Base-by-base conservation (phyloP, 2,329 filamentous ascomycete species). In the Ceratocystis smalleyi region DNA sequence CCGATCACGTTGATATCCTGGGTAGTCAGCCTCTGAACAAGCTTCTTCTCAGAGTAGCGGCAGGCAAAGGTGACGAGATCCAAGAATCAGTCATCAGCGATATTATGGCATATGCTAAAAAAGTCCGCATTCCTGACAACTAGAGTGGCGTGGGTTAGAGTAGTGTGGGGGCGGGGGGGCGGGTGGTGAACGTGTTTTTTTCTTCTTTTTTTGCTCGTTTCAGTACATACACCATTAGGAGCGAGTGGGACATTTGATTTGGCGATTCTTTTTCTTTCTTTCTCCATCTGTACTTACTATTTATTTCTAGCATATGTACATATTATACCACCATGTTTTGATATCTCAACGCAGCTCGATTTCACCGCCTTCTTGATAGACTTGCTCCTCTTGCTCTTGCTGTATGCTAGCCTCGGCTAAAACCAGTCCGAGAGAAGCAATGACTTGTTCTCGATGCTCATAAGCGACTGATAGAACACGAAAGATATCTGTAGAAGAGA, bases 1-100 rank as follows among this genome's bases (percentile, higher is more conserved):
- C 91, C 15, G 94, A 99, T 72, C 94, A 99, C 71, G 94, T 99
- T 61, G 94, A 99, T 72, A 99, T 99, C 66, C 79, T 99, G 2
- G 94, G 94, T 0, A 79, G 94, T 35, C 85, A 91, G 69, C 90
- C 84, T 40, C 79, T 99, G 30, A 99, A 99, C 71, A 94, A 99
- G 74, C 77, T 97, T 61, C 87, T 99, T 59, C 75, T 99, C 66
- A 81, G 85, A 62, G 87, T 99, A 8, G 94, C 90, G 0, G 91
- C 90, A 0, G 94, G 94, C 0, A 85, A 83, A 69, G 94, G 94
- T 3, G 81, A 91, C 66, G 79, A 83, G 32, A 92, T 99, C 68
- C 78, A 86, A 60, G 84, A 95, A 67, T 84, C 82, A 59, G 83
- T 95, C 24, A 80, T 89, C 63, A 95, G 89, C 68, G 87, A 88